Conservation (phyloP, 179 eudicot genomes). For the Beta corolliflora region DNA sequence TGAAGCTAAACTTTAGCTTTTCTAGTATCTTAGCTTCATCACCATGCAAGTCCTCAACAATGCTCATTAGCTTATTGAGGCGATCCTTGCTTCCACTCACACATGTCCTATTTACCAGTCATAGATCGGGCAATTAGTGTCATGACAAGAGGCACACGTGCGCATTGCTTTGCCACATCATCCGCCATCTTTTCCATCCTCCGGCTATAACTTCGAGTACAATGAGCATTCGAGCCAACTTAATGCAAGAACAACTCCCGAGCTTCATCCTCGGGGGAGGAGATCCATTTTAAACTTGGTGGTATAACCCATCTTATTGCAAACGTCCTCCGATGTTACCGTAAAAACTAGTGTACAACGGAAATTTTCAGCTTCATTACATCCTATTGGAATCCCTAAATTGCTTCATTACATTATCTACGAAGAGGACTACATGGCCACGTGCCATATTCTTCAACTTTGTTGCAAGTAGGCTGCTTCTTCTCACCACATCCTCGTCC, state of each 20-base stretch:
- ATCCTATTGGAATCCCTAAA: slow-evolving; percentile 13
- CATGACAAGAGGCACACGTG: slow-evolving; percentile 18
- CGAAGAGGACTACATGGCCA: slow-evolving; percentile 19
- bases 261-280: slow-evolving; percentile 20
- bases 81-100: slow-evolving; percentile 15
- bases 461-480: background rate
- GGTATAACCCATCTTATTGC: slow-evolving; percentile 12
- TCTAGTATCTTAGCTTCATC: slow-evolving; percentile 20
- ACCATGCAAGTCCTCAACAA: background rate
- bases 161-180: slow-evolving; percentile 13
- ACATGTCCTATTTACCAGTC: slow-evolving; percentile 19
- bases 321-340: slow-evolving; percentile 14
- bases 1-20: slow-evolving; percentile 10
- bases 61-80: slow-evolving; percentile 10
- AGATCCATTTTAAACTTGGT: slow-evolving; percentile 15
- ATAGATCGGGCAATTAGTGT: slow-evolving; percentile 10
- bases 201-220: background rate
- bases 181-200: background rate
- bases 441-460: slow-evolving; percentile 16
- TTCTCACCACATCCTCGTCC: too few relatives aligned
- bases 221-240: background rate
- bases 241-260: slow-evolving; percentile 11
- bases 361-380: background rate
- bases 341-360: slow-evolving; percentile 23
- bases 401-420: slow-evolving; percentile 16